phyloP scores from a whole-genome alignment of 306 rosid species.

The Rosa lucieae region DNA sequence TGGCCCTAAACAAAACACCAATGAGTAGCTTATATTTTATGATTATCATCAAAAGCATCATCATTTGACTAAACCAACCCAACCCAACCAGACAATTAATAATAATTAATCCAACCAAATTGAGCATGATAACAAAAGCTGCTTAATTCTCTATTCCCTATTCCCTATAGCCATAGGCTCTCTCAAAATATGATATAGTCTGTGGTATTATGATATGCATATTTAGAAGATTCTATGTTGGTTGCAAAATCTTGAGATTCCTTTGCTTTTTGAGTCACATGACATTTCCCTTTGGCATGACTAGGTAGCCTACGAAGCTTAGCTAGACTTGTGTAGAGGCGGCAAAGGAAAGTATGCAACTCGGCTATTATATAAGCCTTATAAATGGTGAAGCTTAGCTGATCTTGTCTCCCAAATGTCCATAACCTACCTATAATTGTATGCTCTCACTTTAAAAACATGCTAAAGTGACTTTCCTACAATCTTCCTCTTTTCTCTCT shows the following conservation, averaged over 20 bases:
- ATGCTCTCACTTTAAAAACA: conserved; percentile 6
- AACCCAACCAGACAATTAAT: not conserved
- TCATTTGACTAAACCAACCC: not conserved
- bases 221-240: conserved; percentile 36
- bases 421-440: not conserved
- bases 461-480: conserved; percentile 3
- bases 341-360: not conserved
- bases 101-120: not conserved
- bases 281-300: conserved; percentile 31
- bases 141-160: not conserved
- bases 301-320: not conserved
- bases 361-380: conserved; percentile 11
- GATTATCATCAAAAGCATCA: not conserved
- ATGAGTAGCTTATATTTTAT: not conserved
- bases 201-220: not conserved
- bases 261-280: conserved; percentile 35
- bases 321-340: not conserved
- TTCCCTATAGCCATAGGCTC: not conserved
- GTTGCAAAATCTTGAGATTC: conserved; percentile 48
- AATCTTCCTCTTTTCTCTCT: not conserved
- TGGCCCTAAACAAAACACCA: not conserved
- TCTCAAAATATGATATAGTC: not conserved
- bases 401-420: conserved; percentile 26
- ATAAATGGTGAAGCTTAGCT: conserved; percentile 11
- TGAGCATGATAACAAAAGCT: conserved; percentile 6